Base-by-base conservation (phyloP, 495 filamentous ascomycete species). In the Talaromyces thailandensis region DNA sequence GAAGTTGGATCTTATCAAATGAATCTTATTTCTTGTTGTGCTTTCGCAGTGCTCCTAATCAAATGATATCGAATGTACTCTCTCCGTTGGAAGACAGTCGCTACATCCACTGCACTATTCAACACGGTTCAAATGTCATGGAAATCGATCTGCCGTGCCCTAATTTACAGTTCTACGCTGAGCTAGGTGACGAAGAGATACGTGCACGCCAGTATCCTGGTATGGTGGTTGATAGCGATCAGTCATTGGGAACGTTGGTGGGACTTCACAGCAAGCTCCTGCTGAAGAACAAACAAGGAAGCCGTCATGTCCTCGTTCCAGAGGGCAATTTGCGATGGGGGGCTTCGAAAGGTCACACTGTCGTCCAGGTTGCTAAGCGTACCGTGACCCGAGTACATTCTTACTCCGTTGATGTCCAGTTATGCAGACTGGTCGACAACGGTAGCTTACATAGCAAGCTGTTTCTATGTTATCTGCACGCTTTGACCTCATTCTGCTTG, bases 401-500 rank as follows among this genome's bases (percentile, higher is more conserved):
- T 75, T 87, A 80, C 61, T 58, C 68, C 0, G 64, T 88, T n/a
- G 79, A 88, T 63, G 32, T 56, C 0, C 66, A 72, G 32, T 74
- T 88, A 4, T 79, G 82, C 0, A 65, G 75, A 18, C 68, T 88
- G 6, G 61, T 71, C 0, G 79, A 83, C 43, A 79, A 80, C 64
- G 80, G 81, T 0, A 81, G 75, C 24, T 57, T 88, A 2, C 73
- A 79, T 16, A 83, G 80, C 72, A 82, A 78, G 64, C 68, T 89
- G 0, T 77, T 75, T 57, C 65, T 83, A 9, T 77, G 73, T 40
- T 84, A 83, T 58, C 73, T 59, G 5, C 57, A 59, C 28, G 57
- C 57, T 16, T 28, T 59, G 18, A 59, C 35, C 4, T 59, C 57
- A 1, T 59, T 59, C 28, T 59, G 57, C 25, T 58, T 43, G 11